Evolutionary conservation across 1,284 basidiomycete species (phyloP), one percentile per base, ranked within the genome.

Genomic region (Omphalotus olearius): DNA sequence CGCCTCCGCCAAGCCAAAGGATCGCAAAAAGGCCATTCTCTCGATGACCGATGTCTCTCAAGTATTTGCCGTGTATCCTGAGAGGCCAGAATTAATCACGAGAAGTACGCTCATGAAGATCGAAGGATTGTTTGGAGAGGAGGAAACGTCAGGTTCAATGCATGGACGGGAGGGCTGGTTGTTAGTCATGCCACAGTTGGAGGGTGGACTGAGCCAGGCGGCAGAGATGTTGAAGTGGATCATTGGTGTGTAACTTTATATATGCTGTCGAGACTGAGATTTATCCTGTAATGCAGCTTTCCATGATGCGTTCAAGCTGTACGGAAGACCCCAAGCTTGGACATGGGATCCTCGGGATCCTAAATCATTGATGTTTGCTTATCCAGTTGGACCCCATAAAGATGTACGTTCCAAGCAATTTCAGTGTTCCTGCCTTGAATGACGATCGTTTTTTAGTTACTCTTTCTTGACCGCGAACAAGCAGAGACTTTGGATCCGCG

Each of bases 141-240:
- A 93, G 60, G 87, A 92, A 13, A 68, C 78, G 30, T 83, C 81
- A 9, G 79, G 74, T 10, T 66, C 66, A 4, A 83, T 88, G 78
- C 74, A 72, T 56, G 67, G 69, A 13, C 69, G 78, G 47, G 90
- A 93, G 60, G 91, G 87, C 11, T 96, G 91, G 90, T 63, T 91
- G 18, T 74, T 95, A 58, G 71, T 94, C 55, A 94, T 95, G 88
- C 93, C 93, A 20, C 91, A 93, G 62, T 64, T 84, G 18, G 78
- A 80, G 42, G 64, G 62, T 18, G 66, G 67, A 13, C 56, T 66
- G 14, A 67, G 68, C 20, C 71, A 70, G 49, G 69, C 73, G 43
- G 68, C 67, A 11, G 93, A 95, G 67, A 96, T 98, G 92, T 76
- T 98, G 59, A 89, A 88, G 65, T 99, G 96, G 95, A 74, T 97